Conservation (phyloP, 805 yeast species). For the Naumovozyma castellii region DNA sequence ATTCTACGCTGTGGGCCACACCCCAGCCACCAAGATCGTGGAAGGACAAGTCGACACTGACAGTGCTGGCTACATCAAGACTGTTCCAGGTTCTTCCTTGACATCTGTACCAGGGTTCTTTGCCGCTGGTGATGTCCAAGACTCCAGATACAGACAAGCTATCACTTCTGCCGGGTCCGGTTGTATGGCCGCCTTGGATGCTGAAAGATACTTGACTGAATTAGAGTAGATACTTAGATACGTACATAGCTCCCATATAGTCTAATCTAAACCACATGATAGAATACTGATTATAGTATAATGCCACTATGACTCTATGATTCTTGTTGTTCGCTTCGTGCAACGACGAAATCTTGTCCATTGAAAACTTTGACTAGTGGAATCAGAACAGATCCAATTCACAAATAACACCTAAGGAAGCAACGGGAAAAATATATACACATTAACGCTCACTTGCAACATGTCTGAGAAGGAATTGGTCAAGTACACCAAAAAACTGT, state of each 20-base stretch:
- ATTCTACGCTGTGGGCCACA: slow-evolving; percentile 96
- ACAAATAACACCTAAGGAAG: too few relatives aligned
- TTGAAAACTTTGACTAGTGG: too few relatives aligned
- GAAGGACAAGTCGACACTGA: slow-evolving; percentile 72
- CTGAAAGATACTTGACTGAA: slow-evolving; percentile 75
- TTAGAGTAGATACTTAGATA: slow-evolving; percentile 26
- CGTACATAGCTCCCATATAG: not conserved
- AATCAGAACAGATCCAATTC: too few relatives aligned
- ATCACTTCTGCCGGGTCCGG: slow-evolving; percentile 99
- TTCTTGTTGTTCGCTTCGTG: too few relatives aligned
- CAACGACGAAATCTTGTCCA: not conserved
- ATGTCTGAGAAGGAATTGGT: slow-evolving; percentile 8
- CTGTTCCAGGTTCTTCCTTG: slow-evolving; percentile 79
- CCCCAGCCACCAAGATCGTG: slow-evolving; percentile 85
- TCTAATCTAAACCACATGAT: too few relatives aligned
- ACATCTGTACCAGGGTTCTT: slow-evolving; percentile 87
- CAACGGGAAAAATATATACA: too few relatives aligned
- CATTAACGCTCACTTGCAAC: not conserved
- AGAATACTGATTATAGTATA: too few relatives aligned
- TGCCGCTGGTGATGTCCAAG: slow-evolving; percentile 99
- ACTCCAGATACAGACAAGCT: slow-evolving; percentile 94
- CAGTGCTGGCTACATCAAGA: slow-evolving; percentile 78
- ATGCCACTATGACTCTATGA: too few relatives aligned
- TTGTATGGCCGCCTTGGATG: slow-evolving; percentile 97
- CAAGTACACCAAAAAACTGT: slow-evolving; percentile 49